Evolutionary conservation across 164 flowering plant genomes (phyloP).

Genomic region (Aristolochia contorta): DNA sequence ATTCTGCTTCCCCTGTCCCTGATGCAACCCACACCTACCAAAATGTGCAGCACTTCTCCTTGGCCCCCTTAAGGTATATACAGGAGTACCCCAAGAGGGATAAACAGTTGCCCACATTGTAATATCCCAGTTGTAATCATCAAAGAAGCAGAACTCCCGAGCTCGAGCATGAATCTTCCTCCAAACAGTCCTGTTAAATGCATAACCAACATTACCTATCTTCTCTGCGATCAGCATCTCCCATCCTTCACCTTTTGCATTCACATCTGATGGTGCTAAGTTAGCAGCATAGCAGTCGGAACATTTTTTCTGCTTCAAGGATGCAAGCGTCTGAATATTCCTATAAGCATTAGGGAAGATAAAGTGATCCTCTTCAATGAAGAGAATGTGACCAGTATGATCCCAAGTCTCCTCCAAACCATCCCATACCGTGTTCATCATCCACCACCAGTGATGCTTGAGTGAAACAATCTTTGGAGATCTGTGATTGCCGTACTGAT

Average conservation of each 20-base stretch:
- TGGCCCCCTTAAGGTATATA: conserved; percentile 76
- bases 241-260: conserved; percentile 68
- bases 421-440: conserved; percentile 99
- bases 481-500: conserved; percentile 87
- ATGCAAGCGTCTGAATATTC: conserved; percentile 49
- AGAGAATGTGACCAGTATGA: conserved; percentile 68
- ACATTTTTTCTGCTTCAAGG: conserved; percentile 57
- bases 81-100: conserved; percentile 84
- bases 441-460: conserved; percentile 99
- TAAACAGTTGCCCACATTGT: conserved; percentile 93
- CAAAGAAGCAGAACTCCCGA: conserved; percentile 68
- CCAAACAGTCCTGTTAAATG: conserved; percentile 86
- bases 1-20: conserved; percentile 52
- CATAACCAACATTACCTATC: conserved; percentile 88
- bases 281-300: conserved; percentile 80
- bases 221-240: conserved; percentile 61
- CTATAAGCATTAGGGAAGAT: conserved; percentile 85
- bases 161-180: conserved; percentile 70
- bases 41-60: conserved; percentile 88
- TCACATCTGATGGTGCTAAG: conserved; percentile 84
- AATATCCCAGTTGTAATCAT: conserved; percentile 96
- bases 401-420: conserved; percentile 61
- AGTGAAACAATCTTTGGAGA: conserved; percentile 83
- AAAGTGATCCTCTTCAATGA: conserved; percentile 92
- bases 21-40: conserved; percentile 96